Evolutionary conservation across 306 rosid genomes (phyloP).

Genomic region (Trifolium repens): DNA sequence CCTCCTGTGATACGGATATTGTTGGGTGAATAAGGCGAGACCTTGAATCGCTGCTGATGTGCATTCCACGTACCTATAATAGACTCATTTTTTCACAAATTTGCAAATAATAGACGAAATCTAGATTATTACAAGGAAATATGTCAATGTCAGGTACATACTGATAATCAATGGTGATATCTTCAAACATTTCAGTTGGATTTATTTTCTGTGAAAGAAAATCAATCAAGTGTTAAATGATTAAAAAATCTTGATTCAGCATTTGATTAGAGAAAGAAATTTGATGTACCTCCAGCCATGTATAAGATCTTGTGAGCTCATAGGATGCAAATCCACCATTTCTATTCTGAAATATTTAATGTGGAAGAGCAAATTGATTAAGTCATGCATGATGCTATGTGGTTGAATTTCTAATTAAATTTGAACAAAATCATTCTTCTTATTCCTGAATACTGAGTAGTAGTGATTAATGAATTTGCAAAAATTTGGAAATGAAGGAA

Average conservation of each 20-base stretch:
- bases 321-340: constrained; percentile 85
- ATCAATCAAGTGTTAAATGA: constrained; percentile 17
- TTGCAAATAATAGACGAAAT: neutral
- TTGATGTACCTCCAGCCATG: constrained; percentile 66
- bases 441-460: neutral
- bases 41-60: constrained; percentile 69
- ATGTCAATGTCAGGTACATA: constrained; percentile 41
- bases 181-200: constrained; percentile 69
- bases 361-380: constrained; percentile 9
- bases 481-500: too few relatives aligned
- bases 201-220: constrained; percentile 59
- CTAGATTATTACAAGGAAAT: neutral
- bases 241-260: neutral
- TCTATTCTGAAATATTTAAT: constrained; percentile 50
- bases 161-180: constrained; percentile 73
- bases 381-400: neutral
- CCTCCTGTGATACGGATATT: constrained; percentile 46
- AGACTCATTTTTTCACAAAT: constrained; percentile 7
- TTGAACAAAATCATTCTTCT: neutral
- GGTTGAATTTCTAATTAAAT: constrained; percentile 9
- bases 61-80: constrained; percentile 69
- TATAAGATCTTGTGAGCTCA: constrained; percentile 81
- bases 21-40: constrained; percentile 53
- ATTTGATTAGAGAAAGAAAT: neutral
- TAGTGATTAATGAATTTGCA: neutral